Evolutionary conservation across 2,329 filamentous ascomycete species (phyloP), one percentile per base, ranked within the genome.

Genomic region (Venturiaceae sp.): DNA sequence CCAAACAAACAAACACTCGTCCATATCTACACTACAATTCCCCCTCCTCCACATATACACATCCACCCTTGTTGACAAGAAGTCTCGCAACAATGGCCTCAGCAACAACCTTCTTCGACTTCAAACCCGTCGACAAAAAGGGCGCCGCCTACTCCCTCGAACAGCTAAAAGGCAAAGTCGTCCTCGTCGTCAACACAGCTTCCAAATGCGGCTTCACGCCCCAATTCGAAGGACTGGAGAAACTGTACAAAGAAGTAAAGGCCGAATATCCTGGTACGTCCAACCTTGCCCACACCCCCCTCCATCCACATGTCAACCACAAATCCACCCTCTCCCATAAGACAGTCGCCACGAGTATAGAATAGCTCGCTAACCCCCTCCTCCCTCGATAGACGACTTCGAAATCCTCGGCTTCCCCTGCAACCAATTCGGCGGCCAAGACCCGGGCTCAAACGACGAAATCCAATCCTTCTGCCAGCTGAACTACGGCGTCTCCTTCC

Each of bases 121-220:
- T 95, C 75, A 89, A 86, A 77, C 85, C 88, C 64, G 82, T 87
- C 65, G 85, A 92, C 75, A 91, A 91, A 71, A 86, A 85, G 72
- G 91, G 90, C 72, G 70, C 83, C 58, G 81, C 87, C 64, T 86
- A 86, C 70, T 78, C 84, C 60, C 80, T 97, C 64, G 69, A 77
- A 64, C 75, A 85, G 62, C 88, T 90, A 77, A 84, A 89, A 73
- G 89, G 87, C 81, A 97, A 97, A 76, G 92, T 97, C 65, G 84
- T 97, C 66, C 86, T 99, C 61, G 81, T 96, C 68, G 91, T 99
- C 77, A 99, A 99, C 84, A 96, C 92, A 1, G 94, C 94, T 66
- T 95, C 90, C 73, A 96, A 97, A 80, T 99, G 94, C 80, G 92
- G 94, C 73, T 97, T 97, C 83, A 97, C 94, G 2, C 91, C 91